phyloP scores from a whole-genome alignment of 345 rosid genomes.

The Syzygium jambos region DNA sequence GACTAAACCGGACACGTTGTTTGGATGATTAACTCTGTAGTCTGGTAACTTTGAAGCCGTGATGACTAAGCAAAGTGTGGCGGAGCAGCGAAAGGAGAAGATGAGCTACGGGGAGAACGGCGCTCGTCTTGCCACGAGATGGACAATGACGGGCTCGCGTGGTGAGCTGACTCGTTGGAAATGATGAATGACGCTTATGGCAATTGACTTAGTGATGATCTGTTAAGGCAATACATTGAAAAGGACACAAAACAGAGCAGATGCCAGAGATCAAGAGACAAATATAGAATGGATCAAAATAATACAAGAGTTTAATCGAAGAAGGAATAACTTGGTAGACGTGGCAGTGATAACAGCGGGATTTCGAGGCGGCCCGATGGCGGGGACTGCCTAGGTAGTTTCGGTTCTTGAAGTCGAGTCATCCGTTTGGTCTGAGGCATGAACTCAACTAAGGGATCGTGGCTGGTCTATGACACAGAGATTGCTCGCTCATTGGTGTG shows the following conservation, averaged over 20 bases:
- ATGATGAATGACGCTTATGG: background rate
- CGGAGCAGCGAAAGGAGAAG: background rate
- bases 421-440: background rate
- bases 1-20: background rate
- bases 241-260: background rate
- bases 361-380: background rate
- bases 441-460: background rate
- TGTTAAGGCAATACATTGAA: background rate
- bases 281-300: background rate
- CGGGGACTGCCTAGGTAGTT: background rate
- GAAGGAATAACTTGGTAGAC: background rate
- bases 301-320: background rate
- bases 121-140: background rate
- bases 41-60: background rate
- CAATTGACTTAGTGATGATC: background rate
- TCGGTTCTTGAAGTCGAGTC: background rate
- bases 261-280: background rate
- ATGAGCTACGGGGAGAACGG: background rate
- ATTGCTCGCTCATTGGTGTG: background rate
- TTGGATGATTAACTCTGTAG: background rate
- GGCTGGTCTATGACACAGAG: background rate
- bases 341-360: background rate
- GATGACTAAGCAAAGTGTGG: background rate
- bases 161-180: background rate
- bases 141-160: background rate